Base-by-base conservation (phyloP, 345 rosid species). In the Arabis hirsuta region DNA sequence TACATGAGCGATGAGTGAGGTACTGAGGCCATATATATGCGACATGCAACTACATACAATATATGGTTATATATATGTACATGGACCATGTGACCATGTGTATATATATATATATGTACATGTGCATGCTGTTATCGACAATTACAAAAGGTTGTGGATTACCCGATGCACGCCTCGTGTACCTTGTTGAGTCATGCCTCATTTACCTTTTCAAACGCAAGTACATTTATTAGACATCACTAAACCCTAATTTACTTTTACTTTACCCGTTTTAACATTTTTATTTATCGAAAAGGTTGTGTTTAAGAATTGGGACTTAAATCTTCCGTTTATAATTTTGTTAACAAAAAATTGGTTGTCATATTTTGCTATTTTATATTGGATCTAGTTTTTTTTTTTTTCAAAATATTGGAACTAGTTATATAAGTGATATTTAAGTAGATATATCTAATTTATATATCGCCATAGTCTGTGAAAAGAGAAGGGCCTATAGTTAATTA, bases 121-220 rank as follows among this genome's bases (percentile, higher is more conserved):
- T 44, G 64, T 44, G 65, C 79, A 75, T 53, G 79, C 59, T 60
- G 58, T 62, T 54, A 54, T 75, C 79, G 79, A 75, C 79, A 75
- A 67, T 14, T 22, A n/a, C 36, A 60, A 67, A 68, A 74, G 73
- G 63, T 32, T 75, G 69, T 75, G 69, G 48, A 27, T 53, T n/a
- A 60, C 63, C 45, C 69, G 38, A 61, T 61, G 78, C 79, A 68
- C 69, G 74, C 73, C 57, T 68, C 57, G 38, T 39, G 63, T 45
- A 60, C 56, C 52, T 53, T 74, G 39, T 61, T 53, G 39, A 52
- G 52, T 56, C 71, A 27, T 48, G 65, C 13, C 46, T 69, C 64
- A 13, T 39, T 22, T 74, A 46, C 14, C 50, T 60, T 67, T 65
- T 60, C 14, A 32, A 47, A 65, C 66, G 50, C 61, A 58, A 51